A percentile compares a stretch with the other conserved stretches of the same genome.
Conservation (phyloP, 1,139 yeast genomes). For the Suzukiozyma palmioleophila region DNA sequence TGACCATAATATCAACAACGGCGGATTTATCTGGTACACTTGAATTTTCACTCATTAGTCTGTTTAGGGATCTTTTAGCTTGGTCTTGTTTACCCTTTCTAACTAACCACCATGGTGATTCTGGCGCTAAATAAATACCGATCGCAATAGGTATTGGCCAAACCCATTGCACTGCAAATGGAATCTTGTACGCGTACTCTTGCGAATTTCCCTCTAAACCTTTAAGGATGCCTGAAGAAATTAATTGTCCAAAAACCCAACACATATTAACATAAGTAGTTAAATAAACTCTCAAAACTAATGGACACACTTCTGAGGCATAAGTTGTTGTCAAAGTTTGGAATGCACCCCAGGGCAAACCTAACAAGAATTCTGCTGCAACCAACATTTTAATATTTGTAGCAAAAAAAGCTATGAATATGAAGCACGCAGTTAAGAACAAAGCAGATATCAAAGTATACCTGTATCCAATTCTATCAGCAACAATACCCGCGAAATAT, state of each 20-base stretch:
- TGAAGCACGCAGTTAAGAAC: conserved; percentile 30
- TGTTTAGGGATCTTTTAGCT: conserved; percentile 30
- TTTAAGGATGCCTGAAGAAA: conserved; percentile 43
- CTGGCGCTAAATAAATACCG: conserved; percentile 38
- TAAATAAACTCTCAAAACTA: conserved; percentile 42
- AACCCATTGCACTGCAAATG: conserved; percentile 51
- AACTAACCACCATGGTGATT: conserved; percentile 43
- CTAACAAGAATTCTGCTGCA: conserved; percentile 44
- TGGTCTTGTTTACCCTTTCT: conserved; percentile 29
- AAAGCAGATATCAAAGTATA: conserved; percentile 36
- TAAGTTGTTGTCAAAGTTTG: conserved; percentile 48
- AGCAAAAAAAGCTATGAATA: conserved; percentile 49
- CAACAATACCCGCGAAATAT: conserved; percentile 37
- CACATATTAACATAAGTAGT: conserved; percentile 46
- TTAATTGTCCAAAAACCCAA: conserved; percentile 50
- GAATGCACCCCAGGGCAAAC: conserved; percentile 52
- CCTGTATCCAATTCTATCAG: conserved; percentile 46
- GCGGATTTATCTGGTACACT: conserved; percentile 32
- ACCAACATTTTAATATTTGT: conserved; percentile 32
- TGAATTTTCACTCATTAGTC: conserved; percentile 30
- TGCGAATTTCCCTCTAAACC: conserved; percentile 24
- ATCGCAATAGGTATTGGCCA: conserved; percentile 52
- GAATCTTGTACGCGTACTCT: conserved; percentile 35
- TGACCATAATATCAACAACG: conserved; percentile 37
- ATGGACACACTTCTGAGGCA: conserved; percentile 51